Base-by-base conservation (phyloP, 345 rosid species). In the Brassica incana region DNA sequence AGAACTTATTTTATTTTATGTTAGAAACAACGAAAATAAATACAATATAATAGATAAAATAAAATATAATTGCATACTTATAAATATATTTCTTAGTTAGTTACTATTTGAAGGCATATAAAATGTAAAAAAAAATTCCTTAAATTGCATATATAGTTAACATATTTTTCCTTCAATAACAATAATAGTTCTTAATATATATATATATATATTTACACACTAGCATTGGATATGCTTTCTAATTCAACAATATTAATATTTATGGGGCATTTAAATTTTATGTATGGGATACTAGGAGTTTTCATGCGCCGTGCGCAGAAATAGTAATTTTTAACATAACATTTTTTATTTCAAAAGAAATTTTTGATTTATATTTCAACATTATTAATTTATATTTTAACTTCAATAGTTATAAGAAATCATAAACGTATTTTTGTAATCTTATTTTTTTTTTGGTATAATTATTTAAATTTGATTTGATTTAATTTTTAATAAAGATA, bases 41-140 rank as follows among this genome's bases (percentile, higher is more conserved):
- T 4, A 58, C 12, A n/a, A 50, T 50, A 50, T 50, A 71, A 20
- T 59, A 6, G 25, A 58, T 16, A 18, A 58, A 58, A 6, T 10
- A 60, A 60, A 60, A 59, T 20, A 59, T 5, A 59, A 59, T 59
- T 18, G n/a, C n/a, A 43, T 38, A 43, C n/a, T 35, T 43, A 11
- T 43, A 43, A 43, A 18, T 58, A 2, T 7, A 14, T 43, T 2
- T 69, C 2, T 52, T 9, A 32, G 30, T 32, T 56, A 56, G 18
- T 54, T 71, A 32, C 32, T 45, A 32, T 71, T 33, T 71, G 15
- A 70, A 56, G 74, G 50, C 32, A 71, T 56, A 71, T 71, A 71
- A 71, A 56, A 56, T 35, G 65, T 18, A 33, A 33, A 10, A 6
- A 29, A 3, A 29, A 29, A 3, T 70, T 32, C 45, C 63, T 15